Conservation (phyloP, 768 basidiomycete genomes). For the Boletus rubropictus region DNA sequence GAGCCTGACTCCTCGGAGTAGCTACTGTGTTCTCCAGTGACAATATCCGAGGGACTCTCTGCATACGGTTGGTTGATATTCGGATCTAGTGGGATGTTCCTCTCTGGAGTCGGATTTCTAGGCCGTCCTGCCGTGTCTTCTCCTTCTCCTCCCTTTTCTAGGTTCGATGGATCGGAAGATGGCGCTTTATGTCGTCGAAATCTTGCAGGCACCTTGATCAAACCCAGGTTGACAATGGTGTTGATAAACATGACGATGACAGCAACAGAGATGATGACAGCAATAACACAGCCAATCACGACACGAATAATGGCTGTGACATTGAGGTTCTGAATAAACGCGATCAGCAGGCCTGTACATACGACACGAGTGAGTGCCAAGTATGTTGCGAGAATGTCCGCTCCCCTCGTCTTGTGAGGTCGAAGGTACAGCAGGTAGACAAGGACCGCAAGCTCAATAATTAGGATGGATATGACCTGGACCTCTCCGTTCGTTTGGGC, state of each 20-base stretch:
- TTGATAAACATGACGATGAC: constrained; percentile 68
- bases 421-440: constrained; percentile 46
- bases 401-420: constrained; percentile 63
- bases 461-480: constrained; percentile 62
- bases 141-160: constrained; percentile 28
- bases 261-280: constrained; percentile 66
- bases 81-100: constrained; percentile 37
- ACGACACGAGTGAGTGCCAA: constrained; percentile 63
- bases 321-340: constrained; percentile 62
- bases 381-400: constrained; percentile 64
- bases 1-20: constrained; percentile 33
- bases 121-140: constrained; percentile 33
- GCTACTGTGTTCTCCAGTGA: constrained; percentile 19
- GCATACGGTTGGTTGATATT: constrained; percentile 41
- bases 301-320: constrained; percentile 76
- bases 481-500: constrained; percentile 55
- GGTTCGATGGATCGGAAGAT: constrained; percentile 12
- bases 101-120: constrained; percentile 50
- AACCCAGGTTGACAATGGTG: constrained; percentile 45
- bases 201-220: constrained; percentile 23
- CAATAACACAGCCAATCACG: constrained; percentile 69
- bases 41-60: constrained; percentile 28
- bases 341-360: constrained; percentile 65
- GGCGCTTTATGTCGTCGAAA: constrained; percentile 14
- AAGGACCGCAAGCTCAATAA: constrained; percentile 61